Base-by-base conservation (phyloP, 345 rosid species). In the Bruguiera gymnorhiza region DNA sequence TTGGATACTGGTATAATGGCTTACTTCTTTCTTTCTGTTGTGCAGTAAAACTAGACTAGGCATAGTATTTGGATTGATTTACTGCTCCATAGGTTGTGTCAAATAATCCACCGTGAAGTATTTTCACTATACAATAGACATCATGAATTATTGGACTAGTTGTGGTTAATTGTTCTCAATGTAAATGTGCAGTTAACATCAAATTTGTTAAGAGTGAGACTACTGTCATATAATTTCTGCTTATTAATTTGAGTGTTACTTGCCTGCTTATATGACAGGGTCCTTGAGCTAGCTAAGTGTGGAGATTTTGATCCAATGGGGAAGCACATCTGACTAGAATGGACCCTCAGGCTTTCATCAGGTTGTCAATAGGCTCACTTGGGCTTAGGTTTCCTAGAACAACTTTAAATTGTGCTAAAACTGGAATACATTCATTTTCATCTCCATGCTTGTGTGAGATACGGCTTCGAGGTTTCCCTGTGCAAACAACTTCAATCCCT, bases 281-380 rank as follows among this genome's bases (percentile, higher is more conserved):
- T 70, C 68, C 27, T 63, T 77, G 65, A 66, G 81, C 72, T 68
- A 63, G 70, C 78, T 53, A 72, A 62, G 68, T 53, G 71, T 62
- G 80, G 69, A 73, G 48, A 65, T 50, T 78, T 65, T 82, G 78
- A 71, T 70, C 76, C 76, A 66, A 85, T 82, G 92, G 79, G 78
- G 83, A 83, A 69, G 60, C 27, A 31, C 77, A 82, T 85, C 64
- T 86, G 91, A 87, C 81, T 63, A 68, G 54, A 67, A 93, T 93
- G 97, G 98, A 93, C 82, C 98, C 98, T 37, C 96, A 89, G 81
- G 94, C 96, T 78, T 93, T 93, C 77, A 89, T 86, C 78, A 90
- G 97, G 81, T 76, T 93, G 72, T 93, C 98, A 16, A 71, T 90
- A 24, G 88, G 91, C 79, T 89, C 96, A 69, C 86, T 93, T 50